A percentile compares a stretch with the other conserved stretches of the same genome.
Conservation (phyloP, 2,329 filamentous ascomycete species). For the Knufia petricola region DNA sequence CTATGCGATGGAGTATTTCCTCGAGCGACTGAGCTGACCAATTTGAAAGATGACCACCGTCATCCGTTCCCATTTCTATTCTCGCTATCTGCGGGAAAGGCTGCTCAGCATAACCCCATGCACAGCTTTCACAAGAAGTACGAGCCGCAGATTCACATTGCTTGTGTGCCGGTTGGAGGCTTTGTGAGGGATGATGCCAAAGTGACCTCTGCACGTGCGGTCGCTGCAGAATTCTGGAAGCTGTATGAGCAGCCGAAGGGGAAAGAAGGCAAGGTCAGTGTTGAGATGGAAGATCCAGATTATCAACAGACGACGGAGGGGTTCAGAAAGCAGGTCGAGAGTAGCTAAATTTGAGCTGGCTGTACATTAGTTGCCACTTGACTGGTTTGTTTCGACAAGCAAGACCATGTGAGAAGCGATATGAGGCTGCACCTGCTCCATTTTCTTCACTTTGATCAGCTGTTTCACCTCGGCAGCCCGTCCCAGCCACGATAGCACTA, state of each 20-base stretch:
- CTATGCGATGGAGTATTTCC: not conserved
- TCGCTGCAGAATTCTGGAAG: slow-evolving; percentile 4
- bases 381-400: too few relatives aligned
- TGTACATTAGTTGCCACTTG: not conserved
- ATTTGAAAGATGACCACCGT: not conserved
- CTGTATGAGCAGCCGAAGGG: slow-evolving; percentile 3
- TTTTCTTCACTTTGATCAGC: too few relatives aligned
- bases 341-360: not conserved
- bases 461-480: too few relatives aligned
- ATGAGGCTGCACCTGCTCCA: too few relatives aligned
- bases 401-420: too few relatives aligned
- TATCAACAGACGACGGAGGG: not conserved
- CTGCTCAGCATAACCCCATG: slow-evolving; percentile 1
- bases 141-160: slow-evolving; percentile 1
- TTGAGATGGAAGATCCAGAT: slow-evolving; percentile 5
- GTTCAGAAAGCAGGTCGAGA: not conserved
- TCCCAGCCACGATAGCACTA: too few relatives aligned
- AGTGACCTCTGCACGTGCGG: not conserved
- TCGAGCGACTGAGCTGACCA: not conserved
- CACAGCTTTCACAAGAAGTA: slow-evolving; percentile 5
- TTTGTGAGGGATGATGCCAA: slow-evolving; percentile 3
- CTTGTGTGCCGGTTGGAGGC: not conserved
- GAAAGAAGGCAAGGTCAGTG: not conserved
- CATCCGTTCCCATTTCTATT: slow-evolving; percentile 1
- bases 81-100: not conserved